These are phyloP conservation scores for Xylogone sp. DNA, from an alignment of 2,329 filamentous ascomycete genomes.

Conservation along the genomic window DNA sequence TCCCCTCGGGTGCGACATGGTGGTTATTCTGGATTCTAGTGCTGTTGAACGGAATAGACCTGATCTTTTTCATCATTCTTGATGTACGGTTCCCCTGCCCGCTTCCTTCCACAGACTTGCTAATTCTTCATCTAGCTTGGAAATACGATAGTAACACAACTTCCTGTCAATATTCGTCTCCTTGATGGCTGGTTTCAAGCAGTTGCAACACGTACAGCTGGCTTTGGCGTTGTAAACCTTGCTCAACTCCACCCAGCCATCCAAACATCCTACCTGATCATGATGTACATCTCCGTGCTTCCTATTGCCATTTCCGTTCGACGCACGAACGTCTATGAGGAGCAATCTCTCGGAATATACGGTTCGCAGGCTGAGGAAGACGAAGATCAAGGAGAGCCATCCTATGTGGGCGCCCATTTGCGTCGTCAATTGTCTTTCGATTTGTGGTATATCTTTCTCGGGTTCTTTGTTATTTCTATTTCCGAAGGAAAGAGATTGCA, in stretches of 20 bases:
- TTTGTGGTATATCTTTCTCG: slow-evolving; percentile 93
- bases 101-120: slow-evolving; percentile 1
- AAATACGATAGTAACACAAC: slow-evolving; percentile 59
- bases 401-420: slow-evolving; percentile 87
- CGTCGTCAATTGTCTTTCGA: slow-evolving; percentile 94
- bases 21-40: slow-evolving; percentile 89
- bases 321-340: slow-evolving; percentile 93
- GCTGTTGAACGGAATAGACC: slow-evolving; percentile 75
- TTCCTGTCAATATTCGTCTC: slow-evolving; percentile 72
- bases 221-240: slow-evolving; percentile 79
- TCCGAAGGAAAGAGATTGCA: slow-evolving; percentile 73
- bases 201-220: slow-evolving; percentile 82
- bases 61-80: slow-evolving; percentile 88
- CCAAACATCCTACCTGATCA: slow-evolving; percentile 90
- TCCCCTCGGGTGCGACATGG: slow-evolving; percentile 88
- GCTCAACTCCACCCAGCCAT: slow-evolving; percentile 80
- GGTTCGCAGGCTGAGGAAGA: slow-evolving; percentile 42
- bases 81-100: slow-evolving; percentile 57
- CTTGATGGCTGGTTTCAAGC: slow-evolving; percentile 90
- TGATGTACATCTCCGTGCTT: slow-evolving; percentile 99
- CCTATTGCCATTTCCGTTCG: slow-evolving; percentile 95
- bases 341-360: slow-evolving; percentile 78
- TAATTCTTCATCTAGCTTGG: slow-evolving; percentile 53
- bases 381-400: slow-evolving; percentile 55
- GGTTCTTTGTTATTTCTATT: slow-evolving; percentile 89